Evolutionary conservation across 768 basidiomycete species (phyloP).

Genomic region (Trametopsis cervina): DNA sequence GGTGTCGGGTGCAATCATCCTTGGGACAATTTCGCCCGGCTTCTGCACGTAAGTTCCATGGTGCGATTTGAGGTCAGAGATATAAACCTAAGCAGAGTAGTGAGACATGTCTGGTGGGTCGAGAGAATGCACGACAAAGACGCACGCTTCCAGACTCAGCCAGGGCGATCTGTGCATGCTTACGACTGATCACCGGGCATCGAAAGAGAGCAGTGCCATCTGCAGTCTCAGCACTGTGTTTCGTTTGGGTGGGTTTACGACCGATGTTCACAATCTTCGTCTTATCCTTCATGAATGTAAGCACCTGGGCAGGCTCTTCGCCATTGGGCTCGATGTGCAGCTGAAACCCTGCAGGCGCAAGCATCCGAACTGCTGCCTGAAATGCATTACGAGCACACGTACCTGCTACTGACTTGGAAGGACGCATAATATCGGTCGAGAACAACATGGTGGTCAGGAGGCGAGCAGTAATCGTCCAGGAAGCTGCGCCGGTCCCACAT

Average conservation of each 20-base stretch:
- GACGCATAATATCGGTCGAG: background rate
- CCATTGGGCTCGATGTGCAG: slow-evolving; percentile 51
- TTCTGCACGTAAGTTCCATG: slow-evolving; percentile 69
- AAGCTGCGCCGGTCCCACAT: background rate
- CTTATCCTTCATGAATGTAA: slow-evolving; percentile 47
- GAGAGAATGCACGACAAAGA: slow-evolving; percentile 12
- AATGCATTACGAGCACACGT: background rate
- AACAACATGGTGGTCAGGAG: background rate
- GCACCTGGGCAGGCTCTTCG: slow-evolving; percentile 34
- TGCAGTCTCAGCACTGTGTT: slow-evolving; percentile 31
- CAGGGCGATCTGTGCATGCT: slow-evolving; percentile 72
- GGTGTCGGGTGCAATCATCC: slow-evolving; percentile 44
- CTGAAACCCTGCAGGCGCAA: slow-evolving; percentile 39
- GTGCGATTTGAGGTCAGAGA: slow-evolving; percentile 67
- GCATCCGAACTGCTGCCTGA: background rate
- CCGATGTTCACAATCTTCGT: slow-evolving; percentile 57
- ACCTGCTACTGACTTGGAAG: background rate
- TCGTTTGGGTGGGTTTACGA: slow-evolving; percentile 49
- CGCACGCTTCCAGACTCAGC: slow-evolving; percentile 64
- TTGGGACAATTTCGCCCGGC: slow-evolving; percentile 41
- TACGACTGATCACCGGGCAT: slow-evolving; percentile 74
- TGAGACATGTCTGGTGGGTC: slow-evolving; percentile 16
- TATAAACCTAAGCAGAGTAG: slow-evolving; percentile 44
- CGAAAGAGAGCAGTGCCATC: slow-evolving; percentile 52
- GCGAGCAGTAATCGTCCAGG: background rate